Evolutionary conservation across 257 asterid genomes (phyloP).

Genomic region (Paraleonurus japonicus): DNA sequence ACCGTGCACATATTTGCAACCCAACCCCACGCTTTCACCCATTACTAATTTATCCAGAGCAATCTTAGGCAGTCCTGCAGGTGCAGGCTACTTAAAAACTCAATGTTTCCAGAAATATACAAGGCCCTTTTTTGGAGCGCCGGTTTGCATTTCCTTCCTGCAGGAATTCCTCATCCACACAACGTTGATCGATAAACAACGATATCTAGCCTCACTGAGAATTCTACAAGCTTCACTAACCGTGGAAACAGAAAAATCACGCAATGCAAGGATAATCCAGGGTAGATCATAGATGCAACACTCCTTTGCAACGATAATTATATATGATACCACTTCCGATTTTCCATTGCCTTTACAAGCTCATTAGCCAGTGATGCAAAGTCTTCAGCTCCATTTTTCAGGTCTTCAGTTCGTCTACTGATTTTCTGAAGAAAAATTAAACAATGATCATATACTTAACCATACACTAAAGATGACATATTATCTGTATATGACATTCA

Average conservation of each 20-base stretch:
- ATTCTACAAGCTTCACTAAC: neutral
- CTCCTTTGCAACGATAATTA: slow-evolving; percentile 26
- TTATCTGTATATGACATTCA: neutral
- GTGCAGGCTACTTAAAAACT: neutral
- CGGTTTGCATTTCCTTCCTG: neutral
- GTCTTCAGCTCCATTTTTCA: slow-evolving; percentile 80
- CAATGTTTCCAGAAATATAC: neutral
- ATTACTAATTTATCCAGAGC: neutral
- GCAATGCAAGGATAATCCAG: neutral
- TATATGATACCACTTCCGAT: slow-evolving; percentile 90
- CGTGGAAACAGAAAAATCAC: neutral
- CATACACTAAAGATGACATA: neutral
- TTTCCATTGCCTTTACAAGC: slow-evolving; percentile 87
- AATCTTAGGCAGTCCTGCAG: neutral
- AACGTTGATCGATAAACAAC: neutral
- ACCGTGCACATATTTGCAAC: neutral
- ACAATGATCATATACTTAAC: neutral
- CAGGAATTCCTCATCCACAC: neutral
- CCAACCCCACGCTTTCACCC: neutral
- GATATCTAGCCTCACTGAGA: neutral
- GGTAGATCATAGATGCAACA: neutral
- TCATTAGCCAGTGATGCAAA: slow-evolving; percentile 86
- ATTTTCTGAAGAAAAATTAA: slow-evolving; percentile 52
- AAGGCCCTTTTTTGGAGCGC: neutral
- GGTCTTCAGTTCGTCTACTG: slow-evolving; percentile 68